Conservation (phyloP, 257 asterid genomes). For the Eustoma russellianum region DNA sequence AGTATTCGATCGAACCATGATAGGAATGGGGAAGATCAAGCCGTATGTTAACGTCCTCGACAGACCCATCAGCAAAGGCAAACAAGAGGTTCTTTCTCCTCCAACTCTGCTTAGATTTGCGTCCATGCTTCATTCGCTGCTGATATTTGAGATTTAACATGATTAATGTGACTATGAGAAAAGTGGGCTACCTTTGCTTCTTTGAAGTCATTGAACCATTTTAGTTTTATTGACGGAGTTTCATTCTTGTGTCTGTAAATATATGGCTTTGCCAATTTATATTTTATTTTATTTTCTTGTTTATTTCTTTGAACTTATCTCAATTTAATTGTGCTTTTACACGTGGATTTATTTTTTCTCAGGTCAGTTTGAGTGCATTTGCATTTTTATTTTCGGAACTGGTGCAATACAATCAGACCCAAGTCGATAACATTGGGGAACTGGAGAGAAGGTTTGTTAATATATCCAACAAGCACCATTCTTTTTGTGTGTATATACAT, state of each 20-base stretch:
- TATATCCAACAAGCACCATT: neutral
- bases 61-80: constrained; percentile 85
- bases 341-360: neutral
- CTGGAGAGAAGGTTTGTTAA: constrained; percentile 15
- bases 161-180: neutral
- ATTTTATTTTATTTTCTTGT: neutral
- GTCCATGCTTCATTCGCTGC: neutral
- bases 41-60: constrained; percentile 76
- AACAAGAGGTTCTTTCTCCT: constrained; percentile 64
- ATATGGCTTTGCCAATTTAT: too few relatives aligned
- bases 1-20: constrained; percentile 42
- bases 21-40: constrained; percentile 78
- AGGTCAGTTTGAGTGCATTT: constrained; percentile 46
- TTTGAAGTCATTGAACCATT: neutral
- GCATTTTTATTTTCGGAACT: constrained; percentile 87
- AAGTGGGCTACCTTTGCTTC: neutral
- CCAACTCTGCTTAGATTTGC: neutral
- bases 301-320: neutral
- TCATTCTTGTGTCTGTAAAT: neutral
- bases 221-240: neutral
- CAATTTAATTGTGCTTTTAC: neutral
- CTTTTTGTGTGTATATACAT: too few relatives aligned
- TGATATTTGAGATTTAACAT: neutral
- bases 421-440: constrained; percentile 77
- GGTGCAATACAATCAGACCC: constrained; percentile 91